Evolutionary conservation across 169 alveolate species (phyloP), one percentile per base, ranked within the genome.

Genomic region (Cryptosporidium sp.): DNA sequence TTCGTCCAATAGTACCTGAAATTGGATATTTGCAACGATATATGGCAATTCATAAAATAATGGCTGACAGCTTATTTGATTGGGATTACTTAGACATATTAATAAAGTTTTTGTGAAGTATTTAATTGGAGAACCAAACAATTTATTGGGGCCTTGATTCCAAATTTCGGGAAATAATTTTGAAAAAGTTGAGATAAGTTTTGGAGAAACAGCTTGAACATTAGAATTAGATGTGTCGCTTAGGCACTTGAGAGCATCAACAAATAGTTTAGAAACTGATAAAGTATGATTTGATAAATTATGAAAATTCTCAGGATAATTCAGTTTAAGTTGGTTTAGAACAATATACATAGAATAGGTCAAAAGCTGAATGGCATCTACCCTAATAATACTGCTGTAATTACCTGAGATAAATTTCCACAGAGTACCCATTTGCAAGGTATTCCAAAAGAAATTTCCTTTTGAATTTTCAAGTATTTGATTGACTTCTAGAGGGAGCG

Each of bases 131-230:
- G 85, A 41, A 12, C 31, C 18, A 48, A 48, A 71, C 33, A 26
- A 9, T 37, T 58, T 35, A 21, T 18, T 74, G 8, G 58, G 33
- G 2, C 35, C 39, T 21, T 23, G 18, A 4, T 55, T 18, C 86
- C 86, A 74, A 33, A 74, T 74, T 58, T 35, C 70, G 10, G 86
- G 86, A 58, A 74, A 74, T 31, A 61, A 8, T 59, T 58, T 52
- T 58, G 39, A 74, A 58, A 58, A 61, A n/a, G 65, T 26, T 1
- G 65, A 35, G 21, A 59, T 29, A 6, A 74, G 37, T 21, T 41
- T 43, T 35, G 71, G 71, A 58, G 86, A 55, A 31, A 74, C 86
- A 26, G 59, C 26, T 74, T 74, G 86, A 74, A 74, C 86, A 61
- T 52, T 58, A 18, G 71, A 39, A 58, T 74, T 59, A 26, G 33